phyloP scores from a whole-genome alignment of 768 basidiomycete genomes.

The Auriculariales sp. region DNA sequence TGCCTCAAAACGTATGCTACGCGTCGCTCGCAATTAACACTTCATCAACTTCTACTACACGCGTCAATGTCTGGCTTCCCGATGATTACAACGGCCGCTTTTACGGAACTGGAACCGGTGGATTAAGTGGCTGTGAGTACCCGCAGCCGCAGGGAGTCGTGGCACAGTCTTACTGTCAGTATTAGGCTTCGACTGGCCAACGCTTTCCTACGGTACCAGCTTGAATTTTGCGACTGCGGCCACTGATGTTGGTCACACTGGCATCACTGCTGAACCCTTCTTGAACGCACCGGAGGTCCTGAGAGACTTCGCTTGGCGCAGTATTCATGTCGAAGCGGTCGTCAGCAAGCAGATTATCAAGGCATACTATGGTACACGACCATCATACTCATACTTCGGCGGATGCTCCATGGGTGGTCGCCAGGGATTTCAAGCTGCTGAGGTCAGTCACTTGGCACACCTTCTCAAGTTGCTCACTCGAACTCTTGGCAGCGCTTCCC shows the following conservation, averaged over 20 bases:
- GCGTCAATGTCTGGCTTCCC: too few species aligned
- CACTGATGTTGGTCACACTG: conserved; percentile 15
- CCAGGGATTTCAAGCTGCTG: conserved; percentile 15
- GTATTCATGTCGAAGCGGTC: conserved; percentile 14
- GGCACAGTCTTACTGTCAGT: too few species aligned
- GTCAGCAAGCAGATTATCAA: conserved; percentile 15
- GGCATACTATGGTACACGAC: conserved; percentile 14
- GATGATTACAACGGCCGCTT: too few species aligned
- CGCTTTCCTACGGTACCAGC: conserved; percentile 9
- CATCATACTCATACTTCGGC: conserved; percentile 14
- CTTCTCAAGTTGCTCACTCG: too few species aligned
- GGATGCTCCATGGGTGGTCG: conserved; percentile 19
- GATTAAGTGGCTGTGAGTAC: too few species aligned
- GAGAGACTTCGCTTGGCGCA: conserved; percentile 15
- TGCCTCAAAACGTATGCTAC: too few species aligned
- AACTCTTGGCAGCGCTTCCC: conserved; percentile 14
- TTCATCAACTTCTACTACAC: too few species aligned
- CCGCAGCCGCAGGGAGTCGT: too few species aligned
- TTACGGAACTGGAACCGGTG: too few species aligned
- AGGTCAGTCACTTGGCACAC: too few species aligned
- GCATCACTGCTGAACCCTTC: conserved; percentile 8
- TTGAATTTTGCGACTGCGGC: conserved; percentile 14
- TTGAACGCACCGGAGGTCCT: conserved; percentile 13
- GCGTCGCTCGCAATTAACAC: too few species aligned
- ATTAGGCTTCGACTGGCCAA: conserved; percentile 12